These are phyloP conservation scores for Neurospora africana DNA, from an alignment of 495 filamentous ascomycete genomes.

Conservation along the genomic window DNA sequence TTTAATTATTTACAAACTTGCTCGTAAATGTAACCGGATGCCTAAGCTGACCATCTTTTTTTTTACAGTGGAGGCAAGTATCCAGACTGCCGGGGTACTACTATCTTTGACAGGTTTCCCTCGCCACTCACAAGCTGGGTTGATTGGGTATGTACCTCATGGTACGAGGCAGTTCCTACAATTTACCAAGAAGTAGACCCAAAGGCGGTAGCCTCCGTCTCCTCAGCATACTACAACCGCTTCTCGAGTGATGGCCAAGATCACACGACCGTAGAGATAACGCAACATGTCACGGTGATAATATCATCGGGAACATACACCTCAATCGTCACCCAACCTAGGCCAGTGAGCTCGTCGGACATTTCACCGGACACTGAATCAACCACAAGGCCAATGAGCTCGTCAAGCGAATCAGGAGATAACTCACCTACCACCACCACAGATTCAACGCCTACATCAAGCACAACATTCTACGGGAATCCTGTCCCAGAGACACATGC, in stretches of 20 bases:
- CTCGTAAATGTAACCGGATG: too few species aligned
- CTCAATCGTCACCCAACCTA: neutral
- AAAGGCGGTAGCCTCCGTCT: too few species aligned
- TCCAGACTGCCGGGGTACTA: neutral
- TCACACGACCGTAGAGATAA: neutral
- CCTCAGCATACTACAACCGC: too few species aligned
- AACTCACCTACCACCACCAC: neutral
- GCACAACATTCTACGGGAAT: neutral
- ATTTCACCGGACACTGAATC: neutral
- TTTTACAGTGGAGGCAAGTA: neutral
- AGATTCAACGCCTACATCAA: neutral
- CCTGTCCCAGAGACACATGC: neutral
- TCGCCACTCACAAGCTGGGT: neutral
- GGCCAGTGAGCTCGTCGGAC: neutral
- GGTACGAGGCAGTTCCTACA: neutral
- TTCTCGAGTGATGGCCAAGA: too few species aligned
- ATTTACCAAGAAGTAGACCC: neutral
- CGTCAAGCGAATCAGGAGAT: neutral
- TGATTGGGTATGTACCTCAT: neutral
- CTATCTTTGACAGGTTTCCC: neutral
- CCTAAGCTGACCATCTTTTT: neutral
- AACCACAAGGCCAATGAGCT: neutral
- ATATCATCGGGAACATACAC: neutral
- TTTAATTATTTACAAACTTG: neutral
- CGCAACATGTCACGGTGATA: neutral